These are phyloP conservation scores for Diaporthe ilicicola DNA, from an alignment of 2,329 filamentous ascomycete genomes.

Conservation along the genomic window DNA sequence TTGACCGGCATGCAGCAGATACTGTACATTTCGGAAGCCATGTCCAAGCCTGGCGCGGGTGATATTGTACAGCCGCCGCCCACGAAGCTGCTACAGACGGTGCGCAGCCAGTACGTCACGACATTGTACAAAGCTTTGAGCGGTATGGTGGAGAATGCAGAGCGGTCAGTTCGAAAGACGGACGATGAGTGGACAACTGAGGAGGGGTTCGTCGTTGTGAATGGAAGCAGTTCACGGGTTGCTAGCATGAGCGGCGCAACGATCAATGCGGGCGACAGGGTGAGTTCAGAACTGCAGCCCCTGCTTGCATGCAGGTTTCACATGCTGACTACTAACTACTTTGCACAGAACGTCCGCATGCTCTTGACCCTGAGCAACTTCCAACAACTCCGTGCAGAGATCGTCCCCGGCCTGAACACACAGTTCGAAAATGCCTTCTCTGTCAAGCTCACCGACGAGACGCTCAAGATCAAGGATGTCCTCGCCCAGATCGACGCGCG, in stretches of 20 bases:
- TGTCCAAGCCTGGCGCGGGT: constrained; percentile 74
- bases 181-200: constrained; percentile 69
- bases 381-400: constrained; percentile 79
- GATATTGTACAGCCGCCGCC: constrained; percentile 88
- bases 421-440: constrained; percentile 95
- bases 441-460: constrained; percentile 92
- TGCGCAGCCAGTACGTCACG: constrained; percentile 89
- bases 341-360: constrained; percentile 82
- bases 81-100: constrained; percentile 87
- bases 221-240: constrained; percentile 40
- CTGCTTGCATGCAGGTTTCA: neutral
- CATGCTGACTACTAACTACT: constrained; percentile 39
- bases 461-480: constrained; percentile 89
- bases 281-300: constrained; percentile 45
- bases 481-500: constrained; percentile 89
- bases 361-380: constrained; percentile 94
- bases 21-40: constrained; percentile 88
- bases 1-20: constrained; percentile 93
- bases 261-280: constrained; percentile 64
- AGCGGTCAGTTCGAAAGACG: constrained; percentile 72
- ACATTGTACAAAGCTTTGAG: constrained; percentile 94
- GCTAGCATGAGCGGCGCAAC: constrained; percentile 51
- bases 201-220: constrained; percentile 50
- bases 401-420: constrained; percentile 87
- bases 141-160: constrained; percentile 96